phyloP scores from a whole-genome alignment of 2,329 filamentous ascomycete genomes.

The Trichoderma sp. region DNA sequence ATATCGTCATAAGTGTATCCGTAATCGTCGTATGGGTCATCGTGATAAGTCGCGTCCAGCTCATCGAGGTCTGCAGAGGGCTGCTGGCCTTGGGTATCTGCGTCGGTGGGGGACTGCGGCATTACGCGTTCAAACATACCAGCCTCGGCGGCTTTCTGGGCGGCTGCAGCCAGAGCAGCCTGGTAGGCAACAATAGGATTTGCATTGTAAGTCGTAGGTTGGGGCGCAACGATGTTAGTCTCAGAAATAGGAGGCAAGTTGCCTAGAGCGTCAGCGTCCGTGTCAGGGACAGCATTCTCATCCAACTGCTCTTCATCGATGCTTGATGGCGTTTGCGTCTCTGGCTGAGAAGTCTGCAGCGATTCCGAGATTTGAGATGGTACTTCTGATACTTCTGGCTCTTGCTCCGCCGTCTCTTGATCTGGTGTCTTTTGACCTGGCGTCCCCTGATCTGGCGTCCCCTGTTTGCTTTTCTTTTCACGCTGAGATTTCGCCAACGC shows the following conservation, averaged over 20 bases:
- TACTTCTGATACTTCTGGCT: slow-evolving; percentile 49
- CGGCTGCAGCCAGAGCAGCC: slow-evolving; percentile 79
- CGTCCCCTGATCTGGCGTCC: slow-evolving; percentile 35
- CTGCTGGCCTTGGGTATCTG: slow-evolving; percentile 18
- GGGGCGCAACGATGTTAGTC: slow-evolving; percentile 23
- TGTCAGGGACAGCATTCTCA: slow-evolving; percentile 21
- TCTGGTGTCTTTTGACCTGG: slow-evolving; percentile 18
- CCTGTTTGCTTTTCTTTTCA: slow-evolving; percentile 32
- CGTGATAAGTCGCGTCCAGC: slow-evolving; percentile 9
- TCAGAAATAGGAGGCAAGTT: neutral
- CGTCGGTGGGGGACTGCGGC: slow-evolving; percentile 42
- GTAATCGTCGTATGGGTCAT: slow-evolving; percentile 57
- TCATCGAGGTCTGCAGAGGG: neutral
- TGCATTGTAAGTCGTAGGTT: slow-evolving; percentile 22
- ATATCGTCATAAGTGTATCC: slow-evolving; percentile 60
- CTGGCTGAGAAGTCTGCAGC: slow-evolving; percentile 49
- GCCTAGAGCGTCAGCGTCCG: neutral
- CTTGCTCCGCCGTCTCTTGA: slow-evolving; percentile 45
- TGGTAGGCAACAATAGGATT: slow-evolving; percentile 67
- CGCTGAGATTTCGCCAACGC: slow-evolving; percentile 53
- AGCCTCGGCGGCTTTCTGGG: slow-evolving; percentile 72
- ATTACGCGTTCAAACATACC: slow-evolving; percentile 71
- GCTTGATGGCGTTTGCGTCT: slow-evolving; percentile 56
- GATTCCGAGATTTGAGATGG: slow-evolving; percentile 49
- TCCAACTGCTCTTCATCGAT: slow-evolving; percentile 30